These are phyloP conservation scores for Aspergillus sp. DNA, from an alignment of 2,329 filamentous ascomycete species.

Conservation along the genomic window DNA sequence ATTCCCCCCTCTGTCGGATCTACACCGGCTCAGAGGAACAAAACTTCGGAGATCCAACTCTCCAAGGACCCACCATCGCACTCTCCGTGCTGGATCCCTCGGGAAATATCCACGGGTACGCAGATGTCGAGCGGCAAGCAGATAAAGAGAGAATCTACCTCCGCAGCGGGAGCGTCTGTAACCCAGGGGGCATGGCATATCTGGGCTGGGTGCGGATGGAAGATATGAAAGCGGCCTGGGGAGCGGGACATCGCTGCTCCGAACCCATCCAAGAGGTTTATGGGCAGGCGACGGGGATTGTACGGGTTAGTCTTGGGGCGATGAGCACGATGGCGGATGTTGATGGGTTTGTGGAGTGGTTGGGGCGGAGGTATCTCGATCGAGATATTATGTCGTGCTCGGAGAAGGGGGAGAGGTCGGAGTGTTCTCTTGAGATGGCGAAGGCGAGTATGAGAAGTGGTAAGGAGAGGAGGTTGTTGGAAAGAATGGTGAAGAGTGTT, in stretches of 20 bases:
- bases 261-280: conserved; percentile 10
- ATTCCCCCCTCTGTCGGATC: conserved; percentile 9
- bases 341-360: conserved; percentile 9
- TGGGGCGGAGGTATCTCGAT: conserved; percentile 2
- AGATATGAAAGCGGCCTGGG: conserved; percentile 13
- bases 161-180: conserved; percentile 17
- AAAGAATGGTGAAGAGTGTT: background rate
- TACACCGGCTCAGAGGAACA: conserved; percentile 4
- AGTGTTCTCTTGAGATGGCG: background rate
- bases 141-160: conserved; percentile 15
- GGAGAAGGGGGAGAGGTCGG: background rate
- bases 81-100: conserved; percentile 10
- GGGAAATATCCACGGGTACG: conserved; percentile 6
- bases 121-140: conserved; percentile 11
- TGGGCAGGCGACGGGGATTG: conserved; percentile 12
- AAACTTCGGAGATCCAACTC: conserved; percentile 5
- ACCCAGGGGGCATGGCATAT: conserved; percentile 16
- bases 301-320: conserved; percentile 15
- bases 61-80: conserved; percentile 15
- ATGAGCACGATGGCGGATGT: conserved; percentile 16
- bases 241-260: conserved; percentile 14
- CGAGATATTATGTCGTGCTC: background rate
- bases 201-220: conserved; percentile 4
- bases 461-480: background rate
- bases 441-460: background rate